A percentile compares a stretch with the other conserved stretches of the same genome.
Evolutionary conservation across 768 basidiomycete genomes (phyloP).

Genomic region (Naganishia friedmannii): DNA sequence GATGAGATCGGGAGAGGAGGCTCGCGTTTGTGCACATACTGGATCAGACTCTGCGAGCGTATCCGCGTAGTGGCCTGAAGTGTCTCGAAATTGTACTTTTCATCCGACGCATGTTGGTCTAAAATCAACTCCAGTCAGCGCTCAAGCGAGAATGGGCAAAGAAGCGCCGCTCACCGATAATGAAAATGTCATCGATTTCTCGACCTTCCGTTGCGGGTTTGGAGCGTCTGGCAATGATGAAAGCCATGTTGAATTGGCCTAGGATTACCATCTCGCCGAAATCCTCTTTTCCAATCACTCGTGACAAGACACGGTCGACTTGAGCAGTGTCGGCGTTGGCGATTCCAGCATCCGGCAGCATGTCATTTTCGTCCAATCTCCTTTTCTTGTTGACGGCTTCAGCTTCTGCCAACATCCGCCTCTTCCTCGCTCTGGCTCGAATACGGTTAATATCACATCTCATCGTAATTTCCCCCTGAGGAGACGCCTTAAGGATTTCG

Average conservation of each 20-base stretch:
- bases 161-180: slow-evolving; percentile 57
- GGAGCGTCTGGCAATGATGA: slow-evolving; percentile 76
- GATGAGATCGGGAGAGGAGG: not conserved
- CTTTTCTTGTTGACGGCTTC: slow-evolving; percentile 16
- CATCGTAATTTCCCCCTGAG: slow-evolving; percentile 14
- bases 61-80: slow-evolving; percentile 87
- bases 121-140: not conserved
- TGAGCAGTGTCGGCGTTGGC: slow-evolving; percentile 55
- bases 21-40: slow-evolving; percentile 58
- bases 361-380: slow-evolving; percentile 20
- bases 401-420: slow-evolving; percentile 38
- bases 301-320: slow-evolving; percentile 67
- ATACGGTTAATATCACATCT: slow-evolving; percentile 26
- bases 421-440: slow-evolving; percentile 15
- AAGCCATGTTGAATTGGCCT: slow-evolving; percentile 94
- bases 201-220: slow-evolving; percentile 36
- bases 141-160: not conserved
- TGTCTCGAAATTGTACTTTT: slow-evolving; percentile 97
- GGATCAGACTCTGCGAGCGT: slow-evolving; percentile 76
- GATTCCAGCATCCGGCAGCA: slow-evolving; percentile 42
- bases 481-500: slow-evolving; percentile 20
- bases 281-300: slow-evolving; percentile 82
- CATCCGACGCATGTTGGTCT: slow-evolving; percentile 96
- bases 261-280: slow-evolving; percentile 77
- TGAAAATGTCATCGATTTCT: slow-evolving; percentile 81